Evolutionary conservation across 257 asterid genomes (phyloP), one percentile per base, ranked within the genome.

Genomic region (Jacaranda copaia): DNA sequence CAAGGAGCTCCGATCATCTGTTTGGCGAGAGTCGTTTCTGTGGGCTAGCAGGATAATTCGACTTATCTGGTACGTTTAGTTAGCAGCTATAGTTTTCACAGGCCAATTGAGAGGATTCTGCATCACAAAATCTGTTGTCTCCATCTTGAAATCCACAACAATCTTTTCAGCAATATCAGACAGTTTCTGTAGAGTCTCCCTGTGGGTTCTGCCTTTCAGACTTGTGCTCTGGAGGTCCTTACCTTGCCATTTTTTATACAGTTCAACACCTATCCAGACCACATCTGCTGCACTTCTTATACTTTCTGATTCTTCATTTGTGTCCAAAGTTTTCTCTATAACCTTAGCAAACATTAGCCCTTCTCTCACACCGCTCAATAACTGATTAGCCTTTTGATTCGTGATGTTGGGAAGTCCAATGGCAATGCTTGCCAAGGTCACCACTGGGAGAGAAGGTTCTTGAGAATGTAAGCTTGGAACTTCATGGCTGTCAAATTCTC

Each of bases 391-490:
- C 51, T 36, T 63, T 3, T 62, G 13, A 0, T 15, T 15, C 0
- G 58, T 7, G 6, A 38, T 8, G 20, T 55, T 51, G 40, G 82
- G 77, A 49, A 78, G 67, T 13, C 68, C 59, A 8, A 71, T 15
- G 6, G 86, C 82, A 4, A 84, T 79, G 84, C 81, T 72, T 8
- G 88, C 61, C 1, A 84, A 57, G 0, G 88, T 84, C 74, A 79
- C 82, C 13, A 84, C 61, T 0, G 84, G 82, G 5, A 84, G 61
- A 16, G 80, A 49, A 58, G 69, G 74, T 49, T 84, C 73, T 48
- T 55, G 78, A 46, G 43, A 66, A 79, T 74, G 68, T 35, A 74
- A 32, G 19, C 42, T 66, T 4, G 77, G 77, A 66, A 82, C 35
- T 70, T 8, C 71, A 9, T 8, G 6, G 10, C 67, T 79, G 13